phyloP scores from a whole-genome alignment of 306 rosid species.

The Trifolium dubium region DNA sequence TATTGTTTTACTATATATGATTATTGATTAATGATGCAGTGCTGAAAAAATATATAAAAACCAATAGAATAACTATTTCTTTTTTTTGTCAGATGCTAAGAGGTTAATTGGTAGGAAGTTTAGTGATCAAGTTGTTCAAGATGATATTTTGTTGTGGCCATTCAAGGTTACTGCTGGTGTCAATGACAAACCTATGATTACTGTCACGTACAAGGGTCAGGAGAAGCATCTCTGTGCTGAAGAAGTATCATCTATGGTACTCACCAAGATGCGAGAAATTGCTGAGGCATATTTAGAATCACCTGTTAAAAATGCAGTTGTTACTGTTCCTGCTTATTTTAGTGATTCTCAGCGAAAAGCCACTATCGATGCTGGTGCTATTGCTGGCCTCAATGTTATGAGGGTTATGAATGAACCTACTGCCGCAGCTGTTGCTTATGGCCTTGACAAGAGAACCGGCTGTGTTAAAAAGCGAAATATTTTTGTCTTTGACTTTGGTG shows the following conservation, averaged over 20 bases:
- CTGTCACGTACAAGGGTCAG: neutral
- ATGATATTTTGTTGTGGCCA: neutral
- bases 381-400: neutral
- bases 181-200: neutral
- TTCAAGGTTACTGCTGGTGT: neutral
- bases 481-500: constrained; percentile 11
- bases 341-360: neutral
- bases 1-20: too few relatives aligned
- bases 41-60: too few relatives aligned
- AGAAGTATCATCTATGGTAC: constrained; percentile 10
- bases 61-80: too few relatives aligned
- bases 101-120: constrained; percentile 22
- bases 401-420: constrained; percentile 3
- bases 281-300: neutral
- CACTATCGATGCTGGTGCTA: neutral
- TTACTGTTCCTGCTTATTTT: neutral
- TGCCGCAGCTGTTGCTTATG: constrained; percentile 8
- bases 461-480: neutral
- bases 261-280: neutral
- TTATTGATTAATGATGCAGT: too few relatives aligned
- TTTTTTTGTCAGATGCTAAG: neutral
- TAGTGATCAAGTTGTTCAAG: neutral
- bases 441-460: neutral
- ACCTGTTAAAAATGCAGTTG: neutral
- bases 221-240: neutral